phyloP scores from a whole-genome alignment of 805 yeast species.

The Candida odintsovae region DNA sequence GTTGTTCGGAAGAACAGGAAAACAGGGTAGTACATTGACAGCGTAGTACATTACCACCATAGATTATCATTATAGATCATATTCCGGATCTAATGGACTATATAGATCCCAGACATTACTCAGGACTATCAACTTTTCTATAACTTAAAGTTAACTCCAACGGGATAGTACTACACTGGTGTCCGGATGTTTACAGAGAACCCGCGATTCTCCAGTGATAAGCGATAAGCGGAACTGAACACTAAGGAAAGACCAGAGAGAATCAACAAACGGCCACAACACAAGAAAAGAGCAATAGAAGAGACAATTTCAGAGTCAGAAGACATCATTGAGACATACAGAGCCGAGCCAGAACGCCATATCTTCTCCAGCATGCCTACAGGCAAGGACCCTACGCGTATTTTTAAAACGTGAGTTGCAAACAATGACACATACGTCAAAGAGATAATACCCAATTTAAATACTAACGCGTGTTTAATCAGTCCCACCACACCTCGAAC shows the following conservation, averaged over 20 bases:
- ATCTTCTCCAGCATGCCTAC: slow-evolving; percentile 19
- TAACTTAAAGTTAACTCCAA: no score
- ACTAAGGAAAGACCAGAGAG: background rate
- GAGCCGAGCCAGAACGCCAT: background rate
- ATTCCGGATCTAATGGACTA: no score
- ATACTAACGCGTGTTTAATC: background rate
- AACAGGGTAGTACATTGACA: no score
- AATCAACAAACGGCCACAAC: no score
- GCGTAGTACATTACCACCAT: no score
- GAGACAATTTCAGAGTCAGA: background rate
- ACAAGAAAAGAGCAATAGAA: background rate
- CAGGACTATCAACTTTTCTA: no score
- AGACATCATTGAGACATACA: background rate
- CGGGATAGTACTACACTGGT: no score
- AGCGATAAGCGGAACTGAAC: background rate
- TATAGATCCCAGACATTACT: no score
- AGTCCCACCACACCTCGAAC: slow-evolving; percentile 21
- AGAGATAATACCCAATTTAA: background rate
- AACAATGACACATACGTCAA: background rate
- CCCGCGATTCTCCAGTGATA: background rate
- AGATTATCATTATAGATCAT: no score
- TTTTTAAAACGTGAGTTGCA: slow-evolving; percentile 20
- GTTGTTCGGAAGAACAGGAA: no score
- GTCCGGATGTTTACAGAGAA: background rate
- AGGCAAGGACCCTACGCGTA: slow-evolving; percentile 25